Percentiles rank a stretch among this genome's conserved stretches.
phyloP scores from a whole-genome alignment of 441 rosid genomes.

The Syzygium syzygioides region DNA sequence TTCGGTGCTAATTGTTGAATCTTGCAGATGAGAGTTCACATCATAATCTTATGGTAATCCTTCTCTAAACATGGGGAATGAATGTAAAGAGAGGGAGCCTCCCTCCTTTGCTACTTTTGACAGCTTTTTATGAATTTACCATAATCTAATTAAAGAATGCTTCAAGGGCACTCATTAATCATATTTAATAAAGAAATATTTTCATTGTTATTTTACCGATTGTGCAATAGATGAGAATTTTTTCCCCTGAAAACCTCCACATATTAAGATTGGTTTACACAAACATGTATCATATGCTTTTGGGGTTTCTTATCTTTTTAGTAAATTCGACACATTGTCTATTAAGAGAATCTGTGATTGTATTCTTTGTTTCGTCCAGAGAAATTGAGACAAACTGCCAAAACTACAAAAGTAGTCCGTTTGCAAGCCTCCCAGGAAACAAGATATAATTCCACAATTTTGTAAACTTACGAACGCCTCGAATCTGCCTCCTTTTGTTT shows the following conservation, averaged over 20 bases:
- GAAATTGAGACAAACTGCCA: background rate
- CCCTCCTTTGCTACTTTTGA: no score
- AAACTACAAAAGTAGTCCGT: background rate
- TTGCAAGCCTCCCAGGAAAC: no score
- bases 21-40: no score
- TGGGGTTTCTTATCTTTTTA: no score
- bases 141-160: background rate
- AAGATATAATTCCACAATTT: background rate
- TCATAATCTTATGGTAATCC: no score
- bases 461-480: background rate
- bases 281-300: no score
- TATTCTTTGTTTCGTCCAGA: background rate
- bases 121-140: no score
- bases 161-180: background rate
- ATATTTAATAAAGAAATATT: background rate
- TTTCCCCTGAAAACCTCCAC: background rate
- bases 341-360: background rate
- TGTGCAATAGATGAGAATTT: background rate
- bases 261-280: no score
- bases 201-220: background rate
- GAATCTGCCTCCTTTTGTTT: background rate
- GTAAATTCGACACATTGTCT: background rate
- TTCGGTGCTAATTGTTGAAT: no score
- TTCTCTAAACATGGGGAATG: no score
- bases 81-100: no score